A percentile compares a stretch with the other conserved stretches of the same genome.
Evolutionary conservation across 2,329 filamentous ascomycete species (phyloP).

Genomic region (Dissoconium aciculare): DNA sequence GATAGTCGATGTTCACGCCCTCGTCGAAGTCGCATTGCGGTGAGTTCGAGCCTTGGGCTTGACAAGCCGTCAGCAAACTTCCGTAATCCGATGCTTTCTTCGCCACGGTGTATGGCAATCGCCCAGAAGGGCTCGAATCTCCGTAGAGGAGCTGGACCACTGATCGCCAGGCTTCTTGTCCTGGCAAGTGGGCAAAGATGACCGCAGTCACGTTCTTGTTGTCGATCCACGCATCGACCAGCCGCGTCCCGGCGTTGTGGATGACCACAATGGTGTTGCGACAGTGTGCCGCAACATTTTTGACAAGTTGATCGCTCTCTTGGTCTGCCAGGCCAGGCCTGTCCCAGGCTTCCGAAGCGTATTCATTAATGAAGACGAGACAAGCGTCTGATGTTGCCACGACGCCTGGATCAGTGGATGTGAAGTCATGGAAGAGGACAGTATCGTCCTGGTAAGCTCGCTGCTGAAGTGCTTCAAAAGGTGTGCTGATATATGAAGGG

Average conservation of each 20-base stretch:
- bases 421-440: slow-evolving; percentile 45
- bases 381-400: slow-evolving; percentile 27
- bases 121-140: slow-evolving; percentile 41
- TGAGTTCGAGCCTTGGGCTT: slow-evolving; percentile 10
- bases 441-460: slow-evolving; percentile 38
- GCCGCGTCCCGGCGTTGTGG: slow-evolving; percentile 47
- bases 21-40: slow-evolving; percentile 23
- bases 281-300: slow-evolving; percentile 43
- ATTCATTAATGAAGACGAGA: slow-evolving; percentile 48
- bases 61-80: slow-evolving; percentile 24
- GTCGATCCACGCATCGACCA: slow-evolving; percentile 47
- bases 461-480: slow-evolving; percentile 23
- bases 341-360: slow-evolving; percentile 26
- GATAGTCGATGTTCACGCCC: slow-evolving; percentile 26
- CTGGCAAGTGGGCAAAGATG: slow-evolving; percentile 49
- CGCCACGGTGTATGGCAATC: slow-evolving; percentile 48
- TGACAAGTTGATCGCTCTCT: slow-evolving; percentile 41
- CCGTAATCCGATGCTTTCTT: slow-evolving; percentile 43
- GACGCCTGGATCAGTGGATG: slow-evolving; percentile 34
- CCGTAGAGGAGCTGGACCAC: slow-evolving; percentile 45
- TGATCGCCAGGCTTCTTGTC: slow-evolving; percentile 46
- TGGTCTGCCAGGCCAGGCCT: slow-evolving; percentile 24
- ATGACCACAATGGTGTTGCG: slow-evolving; percentile 49
- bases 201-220: slow-evolving; percentile 50
- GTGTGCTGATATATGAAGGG: slow-evolving; percentile 22